Percentiles rank a stretch among this genome's conserved stretches.
Conservation (phyloP, 768 basidiomycete genomes). For the Tylopilus felleus region DNA sequence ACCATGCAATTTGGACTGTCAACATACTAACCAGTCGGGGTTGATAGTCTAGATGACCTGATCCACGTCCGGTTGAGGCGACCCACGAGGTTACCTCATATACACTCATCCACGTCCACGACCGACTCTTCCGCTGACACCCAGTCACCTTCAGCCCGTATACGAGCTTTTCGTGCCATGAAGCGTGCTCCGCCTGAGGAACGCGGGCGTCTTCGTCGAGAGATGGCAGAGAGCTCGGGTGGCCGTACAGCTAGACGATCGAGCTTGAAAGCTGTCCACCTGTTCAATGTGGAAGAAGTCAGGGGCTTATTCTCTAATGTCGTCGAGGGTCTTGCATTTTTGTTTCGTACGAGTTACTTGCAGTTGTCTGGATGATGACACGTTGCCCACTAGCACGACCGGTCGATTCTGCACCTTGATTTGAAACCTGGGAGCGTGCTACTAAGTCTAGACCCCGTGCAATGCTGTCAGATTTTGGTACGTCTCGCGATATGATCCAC, state of each 20-base stretch:
- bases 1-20: background rate
- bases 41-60: conserved; percentile 72
- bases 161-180: conserved; percentile 70
- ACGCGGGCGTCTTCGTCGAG: conserved; percentile 54
- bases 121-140: conserved; percentile 33
- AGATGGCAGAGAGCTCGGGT: conserved; percentile 41
- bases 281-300: conserved; percentile 83
- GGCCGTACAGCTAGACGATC: conserved; percentile 25
- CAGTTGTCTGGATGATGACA: conserved; percentile 2
- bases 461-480: conserved; percentile 95
- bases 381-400: conserved; percentile 54
- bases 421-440: conserved; percentile 93
- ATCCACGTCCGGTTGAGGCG: conserved; percentile 77
- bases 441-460: conserved; percentile 79
- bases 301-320: conserved; percentile 80
- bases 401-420: conserved; percentile 87
- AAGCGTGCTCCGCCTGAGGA: conserved; percentile 64
- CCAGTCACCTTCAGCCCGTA: conserved; percentile 65
- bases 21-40: background rate
- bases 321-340: conserved; percentile 79
- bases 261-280: conserved; percentile 72
- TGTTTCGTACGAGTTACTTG: conserved; percentile 48
- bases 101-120: conserved; percentile 30
- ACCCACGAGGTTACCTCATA: conserved; percentile 40
- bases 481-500: conserved; percentile 85